A percentile compares a stretch with the other conserved stretches of the same genome.
phyloP scores from a whole-genome alignment of 2,329 filamentous ascomycete species.

The Fusarium longipes region DNA sequence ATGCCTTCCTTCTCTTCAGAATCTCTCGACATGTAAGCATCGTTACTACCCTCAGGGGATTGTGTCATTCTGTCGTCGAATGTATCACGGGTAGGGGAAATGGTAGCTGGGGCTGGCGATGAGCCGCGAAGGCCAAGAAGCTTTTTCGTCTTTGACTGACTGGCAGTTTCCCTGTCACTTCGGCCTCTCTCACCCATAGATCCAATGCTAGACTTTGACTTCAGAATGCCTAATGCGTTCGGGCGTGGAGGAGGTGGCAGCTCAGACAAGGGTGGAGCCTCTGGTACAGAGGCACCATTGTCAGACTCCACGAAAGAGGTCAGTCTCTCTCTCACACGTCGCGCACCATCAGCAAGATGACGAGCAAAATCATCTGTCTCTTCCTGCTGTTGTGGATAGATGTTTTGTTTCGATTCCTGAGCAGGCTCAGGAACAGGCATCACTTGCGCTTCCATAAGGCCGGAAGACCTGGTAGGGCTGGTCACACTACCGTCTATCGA shows the following conservation, averaged over 20 bases:
- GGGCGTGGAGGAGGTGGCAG: conserved; percentile 58
- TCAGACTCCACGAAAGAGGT: conserved; percentile 76
- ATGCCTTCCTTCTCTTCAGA: conserved; percentile 53
- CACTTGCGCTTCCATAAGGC: conserved; percentile 32
- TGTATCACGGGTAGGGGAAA: conserved; percentile 54
- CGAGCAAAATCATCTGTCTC: conserved; percentile 74
- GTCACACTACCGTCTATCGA: conserved; percentile 43
- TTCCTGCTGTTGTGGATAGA: conserved; percentile 64
- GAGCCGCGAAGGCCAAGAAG: conserved; percentile 68
- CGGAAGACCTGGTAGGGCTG: conserved; percentile 37
- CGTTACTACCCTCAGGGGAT: conserved; percentile 32
- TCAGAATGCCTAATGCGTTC: conserved; percentile 72
- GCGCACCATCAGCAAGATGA: conserved; percentile 76
- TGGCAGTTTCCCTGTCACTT: conserved; percentile 53
- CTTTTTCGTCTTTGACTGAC: conserved; percentile 68
- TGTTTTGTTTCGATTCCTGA: conserved; percentile 41
- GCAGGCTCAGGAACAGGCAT: conserved; percentile 5
- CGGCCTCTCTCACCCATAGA: conserved; percentile 67
- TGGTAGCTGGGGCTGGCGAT: conserved; percentile 54
- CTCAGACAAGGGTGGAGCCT: conserved; percentile 49
- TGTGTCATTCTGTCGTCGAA: conserved; percentile 35
- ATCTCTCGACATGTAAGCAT: conserved; percentile 39
- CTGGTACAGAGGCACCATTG: conserved; percentile 51
- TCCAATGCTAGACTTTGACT: conserved; percentile 74
- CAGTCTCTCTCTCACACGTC: conserved; percentile 77